A percentile compares a stretch with the other conserved stretches of the same genome.
These are phyloP conservation scores for Penicillium flavigenum DNA, from an alignment of 495 filamentous ascomycete genomes.

Conservation along the genomic window DNA sequence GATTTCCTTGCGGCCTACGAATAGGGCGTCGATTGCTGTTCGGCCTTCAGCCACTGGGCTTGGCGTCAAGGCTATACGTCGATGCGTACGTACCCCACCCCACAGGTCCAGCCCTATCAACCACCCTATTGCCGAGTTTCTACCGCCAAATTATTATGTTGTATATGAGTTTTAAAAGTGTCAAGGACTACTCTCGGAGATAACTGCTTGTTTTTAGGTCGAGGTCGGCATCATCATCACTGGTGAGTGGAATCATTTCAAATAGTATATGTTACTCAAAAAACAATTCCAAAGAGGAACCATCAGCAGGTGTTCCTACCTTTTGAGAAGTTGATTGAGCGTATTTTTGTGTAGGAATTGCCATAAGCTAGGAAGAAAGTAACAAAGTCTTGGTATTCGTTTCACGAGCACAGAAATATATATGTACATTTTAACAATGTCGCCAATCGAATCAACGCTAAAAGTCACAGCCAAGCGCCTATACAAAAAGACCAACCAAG, in stretches of 20 bases:
- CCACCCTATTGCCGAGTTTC: background rate
- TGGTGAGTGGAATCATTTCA: background rate
- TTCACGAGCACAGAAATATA: conserved; percentile 1
- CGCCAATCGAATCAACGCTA: conserved; percentile 4
- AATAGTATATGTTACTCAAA: background rate
- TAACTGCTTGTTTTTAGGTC: background rate
- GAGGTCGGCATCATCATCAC: too few species aligned
- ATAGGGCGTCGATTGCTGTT: background rate
- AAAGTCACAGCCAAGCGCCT: background rate
- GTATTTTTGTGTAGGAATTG: background rate
- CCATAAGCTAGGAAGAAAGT: background rate
- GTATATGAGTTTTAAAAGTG: background rate
- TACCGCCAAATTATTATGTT: background rate
- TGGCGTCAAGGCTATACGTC: conserved; percentile 6
- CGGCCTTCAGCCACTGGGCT: background rate
- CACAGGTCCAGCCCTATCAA: conserved; percentile 4
- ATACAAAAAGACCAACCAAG: background rate
- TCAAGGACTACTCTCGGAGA: too few species aligned
- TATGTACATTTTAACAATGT: conserved; percentile 4
- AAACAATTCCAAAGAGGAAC: background rate
- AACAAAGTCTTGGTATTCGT: conserved; percentile 10
- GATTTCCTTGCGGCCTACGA: background rate
- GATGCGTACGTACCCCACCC: conserved; percentile 5
- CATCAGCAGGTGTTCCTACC: background rate
- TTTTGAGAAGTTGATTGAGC: background rate